A percentile compares a stretch with the other conserved stretches of the same genome.
phyloP scores from a whole-genome alignment of 1,284 basidiomycete genomes.

The Thecaphora thlaspeos region DNA sequence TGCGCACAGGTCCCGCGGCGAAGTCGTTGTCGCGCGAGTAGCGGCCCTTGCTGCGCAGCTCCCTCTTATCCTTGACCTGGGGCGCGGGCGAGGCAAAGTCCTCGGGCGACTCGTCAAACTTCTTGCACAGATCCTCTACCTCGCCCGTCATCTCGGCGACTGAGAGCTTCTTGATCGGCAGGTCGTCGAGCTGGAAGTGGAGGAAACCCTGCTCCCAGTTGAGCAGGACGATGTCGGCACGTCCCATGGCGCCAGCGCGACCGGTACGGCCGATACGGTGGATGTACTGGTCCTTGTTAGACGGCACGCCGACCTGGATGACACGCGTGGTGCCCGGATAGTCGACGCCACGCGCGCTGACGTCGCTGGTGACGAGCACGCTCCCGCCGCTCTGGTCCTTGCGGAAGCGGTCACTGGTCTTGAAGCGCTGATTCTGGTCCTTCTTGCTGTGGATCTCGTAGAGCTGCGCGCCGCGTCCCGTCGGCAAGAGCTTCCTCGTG shows the following conservation, averaged over 20 bases:
- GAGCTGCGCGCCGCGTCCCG: slow-evolving; percentile 16
- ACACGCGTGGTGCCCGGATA: slow-evolving; percentile 80
- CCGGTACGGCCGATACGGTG: slow-evolving; percentile 91
- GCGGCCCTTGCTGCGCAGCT: background rate
- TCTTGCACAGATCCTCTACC: slow-evolving; percentile 63
- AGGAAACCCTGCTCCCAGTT: slow-evolving; percentile 80
- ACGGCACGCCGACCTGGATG: slow-evolving; percentile 84
- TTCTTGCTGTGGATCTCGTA: slow-evolving; percentile 87
- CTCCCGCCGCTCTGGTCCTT: slow-evolving; percentile 62
- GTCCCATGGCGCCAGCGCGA: slow-evolving; percentile 69
- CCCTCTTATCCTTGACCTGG: slow-evolving; percentile 7
- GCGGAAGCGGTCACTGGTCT: slow-evolving; percentile 71
- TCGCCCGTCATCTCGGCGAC: slow-evolving; percentile 64
- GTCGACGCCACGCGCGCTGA: slow-evolving; percentile 61
- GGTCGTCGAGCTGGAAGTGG: slow-evolving; percentile 66
- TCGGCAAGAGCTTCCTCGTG: slow-evolving; percentile 21
- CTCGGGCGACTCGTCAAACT: slow-evolving; percentile 63
- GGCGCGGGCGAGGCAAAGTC: slow-evolving; percentile 13
- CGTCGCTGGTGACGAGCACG: slow-evolving; percentile 60
- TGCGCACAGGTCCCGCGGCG: slow-evolving; percentile 3
- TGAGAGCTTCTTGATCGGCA: slow-evolving; percentile 71
- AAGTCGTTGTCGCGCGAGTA: slow-evolving; percentile 1
- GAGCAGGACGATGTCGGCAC: slow-evolving; percentile 82
- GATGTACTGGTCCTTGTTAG: slow-evolving; percentile 74
- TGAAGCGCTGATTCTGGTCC: slow-evolving; percentile 68